Percentiles rank a stretch among this genome's conserved stretches.
Conservation (phyloP, 2,329 filamentous ascomycete genomes). For the Penicillium crustosum region DNA sequence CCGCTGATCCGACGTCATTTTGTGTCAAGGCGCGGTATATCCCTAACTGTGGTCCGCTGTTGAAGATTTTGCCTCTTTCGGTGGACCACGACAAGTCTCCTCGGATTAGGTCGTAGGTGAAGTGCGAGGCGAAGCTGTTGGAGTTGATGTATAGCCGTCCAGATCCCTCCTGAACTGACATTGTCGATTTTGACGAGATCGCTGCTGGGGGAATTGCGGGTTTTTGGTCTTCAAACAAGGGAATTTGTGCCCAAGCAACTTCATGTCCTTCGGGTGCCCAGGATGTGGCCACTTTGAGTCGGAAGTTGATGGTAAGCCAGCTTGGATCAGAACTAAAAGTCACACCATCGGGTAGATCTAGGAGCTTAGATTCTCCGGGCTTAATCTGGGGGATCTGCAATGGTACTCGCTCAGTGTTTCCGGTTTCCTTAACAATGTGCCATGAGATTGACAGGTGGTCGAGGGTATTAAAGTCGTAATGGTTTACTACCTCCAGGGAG, state of each 20-base stretch:
- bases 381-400: slow-evolving; percentile 46
- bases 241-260: slow-evolving; percentile 54
- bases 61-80: slow-evolving; percentile 37
- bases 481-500: slow-evolving; percentile 48
- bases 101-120: slow-evolving; percentile 47
- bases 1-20: slow-evolving; percentile 59
- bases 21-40: slow-evolving; percentile 67
- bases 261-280: slow-evolving; percentile 58
- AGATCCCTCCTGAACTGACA: not conserved
- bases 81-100: slow-evolving; percentile 43
- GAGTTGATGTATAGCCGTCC: slow-evolving; percentile 14
- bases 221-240: not conserved
- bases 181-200: not conserved
- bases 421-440: slow-evolving; percentile 30
- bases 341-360: slow-evolving; percentile 1
- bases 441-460: slow-evolving; percentile 40
- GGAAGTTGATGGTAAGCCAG: slow-evolving; percentile 50
- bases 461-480: slow-evolving; percentile 52
- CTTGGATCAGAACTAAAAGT: not conserved
- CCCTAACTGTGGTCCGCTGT: slow-evolving; percentile 29
- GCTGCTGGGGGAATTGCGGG: not conserved
- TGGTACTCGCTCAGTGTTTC: not conserved
- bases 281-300: slow-evolving; percentile 42
- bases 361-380: slow-evolving; percentile 42
- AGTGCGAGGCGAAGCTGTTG: slow-evolving; percentile 8